Evolutionary conservation across 805 yeast genomes (phyloP), one percentile per base, ranked within the genome.

Genomic region (Naumovozyma dairenensis): DNA sequence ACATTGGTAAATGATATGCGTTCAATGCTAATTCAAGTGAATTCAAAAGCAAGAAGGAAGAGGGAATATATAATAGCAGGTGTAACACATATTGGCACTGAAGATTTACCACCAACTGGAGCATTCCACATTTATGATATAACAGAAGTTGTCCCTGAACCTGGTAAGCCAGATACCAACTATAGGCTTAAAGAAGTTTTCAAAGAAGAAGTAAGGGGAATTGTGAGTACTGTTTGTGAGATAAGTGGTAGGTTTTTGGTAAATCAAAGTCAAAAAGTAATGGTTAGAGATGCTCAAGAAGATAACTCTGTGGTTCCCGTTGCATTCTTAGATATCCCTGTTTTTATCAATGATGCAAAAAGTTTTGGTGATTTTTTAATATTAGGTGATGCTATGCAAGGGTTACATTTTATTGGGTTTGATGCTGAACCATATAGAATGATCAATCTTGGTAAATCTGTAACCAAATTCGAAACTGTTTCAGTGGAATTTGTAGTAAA

Each of bases 391-490:
- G 64, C 83, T 0, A 66, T 76, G 57, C 80, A 82, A 45, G 63
- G 62, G 4, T 66, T 84, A 4, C 76, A 86, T 65, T 65, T 92
- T 36, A 76, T 78, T 19, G 96, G 96, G 1, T 87, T 86, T 59
- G 94, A 86, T 55, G 89, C 93, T 2, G 96, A 89, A 48, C 99
- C 99, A 1, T 87, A 83, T 54, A 64, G 96, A 43, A 76, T 89
- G 77, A 65, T 85, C 13, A 57, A 71, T 37, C 56, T 92, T 33
- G 87, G 94, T 6, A 82, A 80, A 51, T 94, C 87, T 53, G 65
- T 72, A 15, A 67, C 72, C 17, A 57, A 68, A 14, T 62, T 80
- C 28, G 80, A 77, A 47, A 79, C 81, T 0, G 65, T 69, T 28
- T 42, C 56, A 10, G 35, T 55, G 6, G 96, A 87, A 39, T 85